phyloP scores from a whole-genome alignment of 1,284 basidiomycete genomes.

The Apiotrichum montevideense region DNA sequence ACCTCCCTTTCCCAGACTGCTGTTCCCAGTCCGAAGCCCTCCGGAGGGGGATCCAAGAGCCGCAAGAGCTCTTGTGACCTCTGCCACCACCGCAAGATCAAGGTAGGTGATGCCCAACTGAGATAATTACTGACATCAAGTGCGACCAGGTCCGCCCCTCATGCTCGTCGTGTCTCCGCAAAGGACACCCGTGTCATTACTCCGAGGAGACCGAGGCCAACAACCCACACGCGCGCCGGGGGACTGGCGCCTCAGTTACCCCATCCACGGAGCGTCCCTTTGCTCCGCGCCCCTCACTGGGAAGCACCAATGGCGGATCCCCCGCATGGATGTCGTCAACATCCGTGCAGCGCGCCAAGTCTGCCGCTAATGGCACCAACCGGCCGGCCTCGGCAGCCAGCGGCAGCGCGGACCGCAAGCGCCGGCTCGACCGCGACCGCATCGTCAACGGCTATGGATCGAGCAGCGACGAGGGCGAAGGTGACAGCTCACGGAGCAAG shows the following conservation, averaged over 20 bases:
- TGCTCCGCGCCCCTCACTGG: background rate
- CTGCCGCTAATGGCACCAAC: background rate
- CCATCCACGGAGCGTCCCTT: background rate
- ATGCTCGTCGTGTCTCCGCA: conserved; percentile 34
- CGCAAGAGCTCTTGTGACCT: conserved; percentile 38
- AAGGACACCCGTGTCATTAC: conserved; percentile 34
- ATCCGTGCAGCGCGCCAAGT: conserved; percentile 7
- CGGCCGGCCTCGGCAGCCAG: conserved; percentile 12
- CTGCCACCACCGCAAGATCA: conserved; percentile 41
- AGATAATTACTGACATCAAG: conserved; percentile 10
- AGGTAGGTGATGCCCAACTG: conserved; percentile 18
- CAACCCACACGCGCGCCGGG: conserved; percentile 13
- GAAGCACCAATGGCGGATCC: conserved; percentile 10
- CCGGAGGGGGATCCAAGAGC: conserved; percentile 13
- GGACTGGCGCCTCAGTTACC: background rate
- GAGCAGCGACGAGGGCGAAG: conserved; percentile 22
- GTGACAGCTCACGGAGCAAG: conserved; percentile 4
- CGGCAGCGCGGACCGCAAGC: conserved; percentile 16
- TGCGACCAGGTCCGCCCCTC: conserved; percentile 38
- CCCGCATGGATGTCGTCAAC: conserved; percentile 18
- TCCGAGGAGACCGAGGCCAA: conserved; percentile 32
- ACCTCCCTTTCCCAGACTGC: background rate
- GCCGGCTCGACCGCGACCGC: conserved; percentile 24
- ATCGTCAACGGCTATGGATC: conserved; percentile 34
- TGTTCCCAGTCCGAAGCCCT: conserved; percentile 17